These are phyloP conservation scores for Arthrobotrys conoides DNA, from an alignment of 2,329 filamentous ascomycete species.

Conservation along the genomic window DNA sequence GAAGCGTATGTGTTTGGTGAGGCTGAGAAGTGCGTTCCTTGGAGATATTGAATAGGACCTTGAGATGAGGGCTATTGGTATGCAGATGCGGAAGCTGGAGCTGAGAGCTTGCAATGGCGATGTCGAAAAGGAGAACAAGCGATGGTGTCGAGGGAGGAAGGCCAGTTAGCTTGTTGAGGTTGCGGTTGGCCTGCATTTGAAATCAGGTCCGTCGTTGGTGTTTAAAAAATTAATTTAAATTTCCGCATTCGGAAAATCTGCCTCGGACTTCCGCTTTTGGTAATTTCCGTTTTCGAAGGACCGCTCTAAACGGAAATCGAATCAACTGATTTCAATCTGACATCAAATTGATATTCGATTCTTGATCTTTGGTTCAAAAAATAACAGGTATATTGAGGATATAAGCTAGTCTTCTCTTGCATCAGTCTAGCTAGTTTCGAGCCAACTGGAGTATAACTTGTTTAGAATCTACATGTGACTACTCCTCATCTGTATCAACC, in stretches of 20 bases:
- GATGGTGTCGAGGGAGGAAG: background rate
- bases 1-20: background rate
- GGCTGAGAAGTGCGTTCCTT: background rate
- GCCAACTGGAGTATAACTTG: background rate
- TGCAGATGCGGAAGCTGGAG: slow-evolving; percentile 8
- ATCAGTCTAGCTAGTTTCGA: background rate
- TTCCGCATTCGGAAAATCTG: slow-evolving; percentile 32
- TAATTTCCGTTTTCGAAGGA: slow-evolving; percentile 11
- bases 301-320: background rate
- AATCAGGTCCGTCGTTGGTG: slow-evolving; percentile 33
- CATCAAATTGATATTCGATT: background rate
- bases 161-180: slow-evolving; percentile 17
- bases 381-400: too few relatives aligned
- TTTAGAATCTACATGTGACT: background rate
- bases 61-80: background rate
- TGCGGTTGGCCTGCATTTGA: slow-evolving; percentile 39
- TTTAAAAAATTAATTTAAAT: slow-evolving; percentile 32
- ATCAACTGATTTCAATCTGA: background rate
- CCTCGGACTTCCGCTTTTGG: slow-evolving; percentile 21
- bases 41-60: background rate
- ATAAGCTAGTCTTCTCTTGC: background rate
- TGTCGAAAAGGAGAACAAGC: slow-evolving; percentile 12
- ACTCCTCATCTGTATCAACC: background rate
- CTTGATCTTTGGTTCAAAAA: too few relatives aligned
- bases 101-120: slow-evolving; percentile 17